Base-by-base conservation (phyloP, 164 flowering plant genomes). In the Tetracentron sinense region DNA sequence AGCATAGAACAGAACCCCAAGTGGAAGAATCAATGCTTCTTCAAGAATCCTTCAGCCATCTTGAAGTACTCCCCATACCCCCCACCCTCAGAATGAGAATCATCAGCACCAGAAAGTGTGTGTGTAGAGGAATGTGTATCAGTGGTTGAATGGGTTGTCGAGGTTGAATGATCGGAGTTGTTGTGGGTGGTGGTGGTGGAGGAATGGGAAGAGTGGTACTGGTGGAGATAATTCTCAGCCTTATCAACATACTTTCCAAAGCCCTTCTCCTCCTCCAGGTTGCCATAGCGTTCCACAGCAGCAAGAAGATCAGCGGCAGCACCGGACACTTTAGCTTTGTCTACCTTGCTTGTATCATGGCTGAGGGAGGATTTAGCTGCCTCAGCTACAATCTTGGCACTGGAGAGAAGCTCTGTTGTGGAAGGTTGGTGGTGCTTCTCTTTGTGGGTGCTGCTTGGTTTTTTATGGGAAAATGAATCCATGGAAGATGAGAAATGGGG, bases 191-290 rank as follows among this genome's bases (percentile, higher is more conserved):
- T 33, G 54, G 74, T 16, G 58, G 68, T 30, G 56, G 74, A 22
- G 56, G 79, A 33, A 7, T 67, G 71, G 7, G 75, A 65, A 3
- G 81, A n/a, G 14, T 69, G 49, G 62, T 81, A 78, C 47, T 77
- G 47, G 59, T 82, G 82, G 56, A 82, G 83, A 61, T 78, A 80
- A 38, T 50, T 42, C 80, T 80, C 83, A 4, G 89, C 89, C 75
- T 80, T 56, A 0, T 70, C 71, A 2, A 77, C 69, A 62, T 79
- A 84, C 62, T 67, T 68, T 20, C 86, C 86, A 21, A 66, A 22
- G 31, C 75, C 28, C 63, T 62, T 75, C 63, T 72, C 74, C 44
- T 65, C 58, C 10, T 81, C 82, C 48, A 82, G 52, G 59, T 79
- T 79, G 12, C 81, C 86, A 55, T 82, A 81, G 30, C 71, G 73